phyloP scores from a whole-genome alignment of 148 eudicot species.

The Beta vulgaris region DNA sequence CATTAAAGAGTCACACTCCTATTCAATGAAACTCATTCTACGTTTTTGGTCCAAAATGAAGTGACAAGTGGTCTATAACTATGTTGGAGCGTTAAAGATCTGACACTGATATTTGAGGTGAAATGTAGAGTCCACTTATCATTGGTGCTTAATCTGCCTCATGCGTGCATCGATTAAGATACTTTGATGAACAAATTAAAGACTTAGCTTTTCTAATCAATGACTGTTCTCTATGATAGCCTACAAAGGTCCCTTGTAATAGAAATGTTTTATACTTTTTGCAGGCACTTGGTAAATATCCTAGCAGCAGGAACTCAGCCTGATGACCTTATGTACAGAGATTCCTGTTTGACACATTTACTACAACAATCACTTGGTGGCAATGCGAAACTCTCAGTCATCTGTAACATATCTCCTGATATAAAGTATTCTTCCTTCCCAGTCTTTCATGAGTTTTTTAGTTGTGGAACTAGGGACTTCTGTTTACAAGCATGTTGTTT shows the following conservation, averaged over 20 bases:
- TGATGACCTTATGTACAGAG: constrained; percentile 49
- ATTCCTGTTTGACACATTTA: constrained; percentile 70
- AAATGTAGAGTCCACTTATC: no score
- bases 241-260: background rate
- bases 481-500: background rate
- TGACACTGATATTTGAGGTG: no score
- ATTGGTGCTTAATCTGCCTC: no score
- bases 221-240: background rate
- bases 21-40: no score
- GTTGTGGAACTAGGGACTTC: background rate
- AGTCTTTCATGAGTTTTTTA: background rate
- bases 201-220: background rate
- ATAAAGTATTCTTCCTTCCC: constrained; percentile 46
- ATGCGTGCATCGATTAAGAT: background rate
- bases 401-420: constrained; percentile 73
- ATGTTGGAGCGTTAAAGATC: no score
- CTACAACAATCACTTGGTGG: constrained; percentile 88
- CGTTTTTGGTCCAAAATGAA: no score
- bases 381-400: constrained; percentile 75
- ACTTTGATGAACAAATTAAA: background rate
- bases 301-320: constrained; percentile 54
- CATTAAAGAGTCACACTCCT: no score
- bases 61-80: no score
- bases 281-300: constrained; percentile 75
- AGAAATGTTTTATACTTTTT: constrained; percentile 12